Evolutionary conservation across 2,329 filamentous ascomycete genomes (phyloP).

Genomic region (Botrytis fragariae): DNA sequence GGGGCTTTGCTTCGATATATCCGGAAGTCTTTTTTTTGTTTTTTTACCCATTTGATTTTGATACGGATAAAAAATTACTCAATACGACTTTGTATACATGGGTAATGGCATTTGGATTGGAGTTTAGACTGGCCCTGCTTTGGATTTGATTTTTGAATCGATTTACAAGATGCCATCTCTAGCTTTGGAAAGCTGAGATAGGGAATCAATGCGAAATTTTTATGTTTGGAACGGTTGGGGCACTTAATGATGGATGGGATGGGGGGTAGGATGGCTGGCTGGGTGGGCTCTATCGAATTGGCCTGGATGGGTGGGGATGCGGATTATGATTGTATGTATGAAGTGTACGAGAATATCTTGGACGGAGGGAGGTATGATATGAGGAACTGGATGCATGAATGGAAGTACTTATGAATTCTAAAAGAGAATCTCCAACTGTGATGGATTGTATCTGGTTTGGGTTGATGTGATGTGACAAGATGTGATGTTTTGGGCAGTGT

Average conservation of each 20-base stretch:
- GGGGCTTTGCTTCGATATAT: not conserved
- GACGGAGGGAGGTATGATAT: not conserved
- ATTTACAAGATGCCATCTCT: not conserved
- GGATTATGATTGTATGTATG: slow-evolving; percentile 3
- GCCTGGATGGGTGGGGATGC: not conserved
- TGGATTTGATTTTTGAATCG: slow-evolving; percentile 4
- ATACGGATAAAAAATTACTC: slow-evolving; percentile 15
- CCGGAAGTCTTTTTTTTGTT: not conserved
- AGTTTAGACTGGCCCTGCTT: slow-evolving; percentile 2
- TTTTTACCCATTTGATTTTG: slow-evolving; percentile 1
- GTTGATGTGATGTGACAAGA: not conserved
- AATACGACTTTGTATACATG: slow-evolving; percentile 16
- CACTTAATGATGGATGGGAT: slow-evolving; percentile 12
- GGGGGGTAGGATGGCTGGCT: not conserved
- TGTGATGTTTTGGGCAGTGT: not conserved
- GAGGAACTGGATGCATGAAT: not conserved
- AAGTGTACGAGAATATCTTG: slow-evolving; percentile 7
- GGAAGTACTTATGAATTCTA: not conserved
- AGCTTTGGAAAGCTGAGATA: not conserved
- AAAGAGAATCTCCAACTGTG: not conserved
- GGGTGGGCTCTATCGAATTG: slow-evolving; percentile 1
- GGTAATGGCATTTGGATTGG: slow-evolving; percentile 15
- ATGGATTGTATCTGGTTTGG: not conserved
- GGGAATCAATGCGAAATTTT: not conserved
- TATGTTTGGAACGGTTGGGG: slow-evolving; percentile 7